Evolutionary conservation across 2,329 filamentous ascomycete genomes (phyloP), one percentile per base, ranked within the genome.

Genomic region (Dactylonectria macrodidyma): DNA sequence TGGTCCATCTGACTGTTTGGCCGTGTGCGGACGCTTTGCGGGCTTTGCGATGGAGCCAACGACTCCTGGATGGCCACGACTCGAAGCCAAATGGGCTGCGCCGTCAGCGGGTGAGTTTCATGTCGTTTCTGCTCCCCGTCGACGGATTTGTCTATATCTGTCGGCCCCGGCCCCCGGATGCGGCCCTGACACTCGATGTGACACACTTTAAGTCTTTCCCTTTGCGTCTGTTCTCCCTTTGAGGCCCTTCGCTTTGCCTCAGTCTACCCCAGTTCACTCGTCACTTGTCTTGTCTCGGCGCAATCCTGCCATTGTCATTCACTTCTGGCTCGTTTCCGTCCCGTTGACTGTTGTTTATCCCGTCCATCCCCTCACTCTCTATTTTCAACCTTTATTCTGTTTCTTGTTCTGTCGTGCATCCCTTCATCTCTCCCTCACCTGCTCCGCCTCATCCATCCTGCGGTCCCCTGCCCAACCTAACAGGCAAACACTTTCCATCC

Each of bases 401-500:
- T 59, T 59, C 19, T 19, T 19, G 19, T 19, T 19, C 52, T 59
- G 58, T 44, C 58, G 66, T 71, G 62, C 61, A 66, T 72, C 62
- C 62, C 57, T 68, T 71, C 65, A 64, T 67, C 69, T 68, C 51
- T 51, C 44, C 54, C 64, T 66, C 36, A 65, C 52, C 60, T 36
- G 24, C 57, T 48, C 66, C 55, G 62, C 47, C 61, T 57, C 54
- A 46, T 52, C 52, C 58, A 41, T 50, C 51, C 50, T 24, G 59
- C 48, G 55, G 34, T 59, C 59, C 61, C 46, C 36, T 46, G 46
- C 47, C 33, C 51, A 54, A 22, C 14, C 14, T 24, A 52, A 68
- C n/a, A 59, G 70, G 44, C 61, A 75, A 70, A 62, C 68, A 73
- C 65, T 44, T 26, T 59, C 52, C 59, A 64, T 47, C 66, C 52